Evolutionary conservation across 23 red algal species (phyloP), one percentile per base, ranked within the genome.

Genomic region (Pyropia yezoensis): DNA sequence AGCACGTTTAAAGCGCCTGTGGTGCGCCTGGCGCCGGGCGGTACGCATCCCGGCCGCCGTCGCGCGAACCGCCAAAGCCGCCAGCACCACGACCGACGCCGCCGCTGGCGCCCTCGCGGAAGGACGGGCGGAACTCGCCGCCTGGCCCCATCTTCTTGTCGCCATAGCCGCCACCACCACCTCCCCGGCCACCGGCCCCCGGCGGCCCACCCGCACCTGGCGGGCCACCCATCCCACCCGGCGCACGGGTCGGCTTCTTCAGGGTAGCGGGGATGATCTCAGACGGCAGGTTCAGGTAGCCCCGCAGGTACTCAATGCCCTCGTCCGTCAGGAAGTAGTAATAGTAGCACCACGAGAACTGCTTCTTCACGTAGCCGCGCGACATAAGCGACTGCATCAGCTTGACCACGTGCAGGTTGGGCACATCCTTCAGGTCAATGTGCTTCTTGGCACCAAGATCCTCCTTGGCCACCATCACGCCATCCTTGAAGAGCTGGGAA

Each of bases 321-420:
- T 97, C 87, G 65, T 97, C 93, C 49, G 93, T 97, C 16, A 97
- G 74, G 62, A 82, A 90, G 71, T 87, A 97, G 71, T 97, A 97
- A 29, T 87, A 90, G 47, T 97, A 83, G 57, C 87, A 74, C 93
- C 93, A 97, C 49, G 75, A 88, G 69, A 97, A 97, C 65, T 83
- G 83, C 79, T 90, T 85, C 25, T 83, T 81, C 8, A 97, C 79
- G 65, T 86, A 97, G 26, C 83, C 93, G 39, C 80, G 70, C 16
- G 85, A 90, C 18, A 62, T 71, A 56, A 97, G 77, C 54, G 76
- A 83, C 73, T 97, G 87, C 75, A 87, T 83, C 55, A 80, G 73
- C 69, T 97, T 88, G 74, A 97, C 87, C 21, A 97, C 93, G 49
- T 97, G 83, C 23, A 97, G 85, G 70, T 97, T 97, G 28, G 70